Conservation (phyloP, 73 alveolate genomes). For the Paramecium tetraurelia region DNA sequence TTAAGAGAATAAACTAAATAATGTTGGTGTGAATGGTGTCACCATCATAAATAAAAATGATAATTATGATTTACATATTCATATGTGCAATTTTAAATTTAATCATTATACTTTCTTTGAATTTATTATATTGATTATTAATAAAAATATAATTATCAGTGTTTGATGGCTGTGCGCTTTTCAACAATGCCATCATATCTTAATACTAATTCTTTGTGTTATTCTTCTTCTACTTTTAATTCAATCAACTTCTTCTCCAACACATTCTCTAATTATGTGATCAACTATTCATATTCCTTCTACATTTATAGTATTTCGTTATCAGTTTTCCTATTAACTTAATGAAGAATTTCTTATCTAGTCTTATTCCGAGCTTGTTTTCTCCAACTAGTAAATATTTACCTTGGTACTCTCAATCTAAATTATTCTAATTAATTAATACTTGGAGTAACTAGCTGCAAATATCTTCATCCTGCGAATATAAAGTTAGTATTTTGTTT, state of each 20-base stretch:
- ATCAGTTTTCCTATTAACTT: conserved; percentile 27
- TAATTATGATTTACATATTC: neutral
- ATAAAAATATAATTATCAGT: neutral
- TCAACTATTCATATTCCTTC: conserved; percentile 24
- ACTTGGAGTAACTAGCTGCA: neutral
- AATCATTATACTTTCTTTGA: neutral
- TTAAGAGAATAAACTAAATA: conserved; percentile 13
- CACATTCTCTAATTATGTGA: neutral
- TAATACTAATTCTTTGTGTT: conserved; percentile 12
- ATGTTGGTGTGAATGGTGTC: conserved; percentile 51
- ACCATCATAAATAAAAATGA: neutral
- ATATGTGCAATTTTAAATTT: neutral
- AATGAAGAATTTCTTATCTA: neutral
- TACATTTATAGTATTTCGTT: conserved; percentile 12
- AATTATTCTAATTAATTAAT: neutral
- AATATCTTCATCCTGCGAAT: neutral
- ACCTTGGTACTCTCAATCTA: neutral
- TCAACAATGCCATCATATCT: conserved; percentile 53
- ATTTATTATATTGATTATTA: neutral
- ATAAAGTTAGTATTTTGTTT: neutral
- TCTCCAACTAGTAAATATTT: conserved; percentile 25
- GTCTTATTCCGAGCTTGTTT: neutral
- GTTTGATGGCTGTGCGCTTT: conserved; percentile 1
- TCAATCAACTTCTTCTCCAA: conserved; percentile 17
- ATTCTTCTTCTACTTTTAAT: conserved; percentile 36